Evolutionary conservation across 1,139 yeast genomes (phyloP).

Genomic region (Tardiomyces depauwii): DNA sequence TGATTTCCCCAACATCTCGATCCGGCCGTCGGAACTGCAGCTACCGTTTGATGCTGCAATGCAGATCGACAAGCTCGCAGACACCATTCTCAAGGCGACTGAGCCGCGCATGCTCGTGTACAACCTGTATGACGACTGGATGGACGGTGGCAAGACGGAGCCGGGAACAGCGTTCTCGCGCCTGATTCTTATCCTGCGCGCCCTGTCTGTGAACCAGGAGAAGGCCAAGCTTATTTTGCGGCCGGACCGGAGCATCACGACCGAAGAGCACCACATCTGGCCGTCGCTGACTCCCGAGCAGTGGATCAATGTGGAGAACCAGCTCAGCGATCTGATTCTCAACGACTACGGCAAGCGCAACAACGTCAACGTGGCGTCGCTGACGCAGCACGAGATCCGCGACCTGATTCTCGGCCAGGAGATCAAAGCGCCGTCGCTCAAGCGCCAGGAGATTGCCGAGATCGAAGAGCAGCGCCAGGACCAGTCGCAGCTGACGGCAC

Average conservation of each 20-base stretch:
- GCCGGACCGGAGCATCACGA: slow-evolving; percentile 59
- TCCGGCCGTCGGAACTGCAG: slow-evolving; percentile 80
- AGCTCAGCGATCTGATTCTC: slow-evolving; percentile 77
- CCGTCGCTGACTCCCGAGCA: slow-evolving; percentile 80
- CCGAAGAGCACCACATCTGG: slow-evolving; percentile 84
- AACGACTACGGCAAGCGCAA: slow-evolving; percentile 78
- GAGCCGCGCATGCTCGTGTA: slow-evolving; percentile 91
- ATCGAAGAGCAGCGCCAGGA: slow-evolving; percentile 45
- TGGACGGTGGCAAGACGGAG: slow-evolving; percentile 39
- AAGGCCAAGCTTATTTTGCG: slow-evolving; percentile 63
- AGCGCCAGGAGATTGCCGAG: slow-evolving; percentile 67
- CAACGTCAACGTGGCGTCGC: slow-evolving; percentile 72
- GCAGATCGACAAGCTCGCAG: slow-evolving; percentile 70
- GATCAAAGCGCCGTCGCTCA: slow-evolving; percentile 77
- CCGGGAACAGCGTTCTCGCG: slow-evolving; percentile 94
- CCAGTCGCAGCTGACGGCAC: slow-evolving; percentile 47
- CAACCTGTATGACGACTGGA: slow-evolving; percentile 93
- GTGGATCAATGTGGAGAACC: slow-evolving; percentile 85
- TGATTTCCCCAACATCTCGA: slow-evolving; percentile 87
- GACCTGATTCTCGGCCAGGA: slow-evolving; percentile 94
- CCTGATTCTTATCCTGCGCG: slow-evolving; percentile 66
- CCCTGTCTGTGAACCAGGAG: slow-evolving; percentile 67
- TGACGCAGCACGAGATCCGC: slow-evolving; percentile 88
- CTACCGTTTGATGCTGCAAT: slow-evolving; percentile 85
- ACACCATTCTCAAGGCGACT: slow-evolving; percentile 71